phyloP scores from a whole-genome alignment of 75 land plant genomes.

The Pseudotsuga menziesii region DNA sequence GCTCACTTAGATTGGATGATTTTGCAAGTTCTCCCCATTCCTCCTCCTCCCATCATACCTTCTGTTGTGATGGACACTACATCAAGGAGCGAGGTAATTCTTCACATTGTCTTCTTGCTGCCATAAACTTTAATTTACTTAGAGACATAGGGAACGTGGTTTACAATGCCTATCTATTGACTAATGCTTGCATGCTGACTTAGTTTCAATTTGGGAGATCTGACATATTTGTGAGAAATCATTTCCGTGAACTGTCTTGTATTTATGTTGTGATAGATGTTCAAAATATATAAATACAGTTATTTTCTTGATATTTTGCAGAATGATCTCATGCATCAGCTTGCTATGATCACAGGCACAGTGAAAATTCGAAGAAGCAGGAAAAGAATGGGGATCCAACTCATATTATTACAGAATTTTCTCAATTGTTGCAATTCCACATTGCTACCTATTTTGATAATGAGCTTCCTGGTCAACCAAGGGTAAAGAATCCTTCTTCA shows the following conservation, averaged over 20 bases:
- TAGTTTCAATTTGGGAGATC: too few relatives aligned
- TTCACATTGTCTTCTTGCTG: neutral
- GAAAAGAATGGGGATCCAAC: slow-evolving; percentile 95
- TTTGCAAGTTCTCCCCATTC: slow-evolving; percentile 93
- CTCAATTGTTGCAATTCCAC: slow-evolving; percentile 93
- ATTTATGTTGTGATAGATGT: too few relatives aligned
- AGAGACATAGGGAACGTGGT: too few relatives aligned
- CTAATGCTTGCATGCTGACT: too few relatives aligned
- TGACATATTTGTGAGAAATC: too few relatives aligned
- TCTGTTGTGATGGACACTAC: slow-evolving; percentile 99
- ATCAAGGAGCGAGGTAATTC: slow-evolving; percentile 82
- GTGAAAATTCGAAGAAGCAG: slow-evolving; percentile 62
- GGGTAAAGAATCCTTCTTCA: slow-evolving; percentile 34
- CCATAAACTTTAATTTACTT: neutral
- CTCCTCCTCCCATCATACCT: slow-evolving; percentile 98
- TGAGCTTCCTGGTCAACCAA: slow-evolving; percentile 98
- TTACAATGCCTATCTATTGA: too few relatives aligned
- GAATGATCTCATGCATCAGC: slow-evolving; percentile 98
- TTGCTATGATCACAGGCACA: slow-evolving; percentile 96
- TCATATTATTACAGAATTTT: slow-evolving; percentile 89
- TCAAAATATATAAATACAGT: too few relatives aligned
- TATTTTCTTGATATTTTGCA: slow-evolving; percentile 12
- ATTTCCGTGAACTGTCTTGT: too few relatives aligned
- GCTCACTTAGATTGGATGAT: slow-evolving; percentile 99
- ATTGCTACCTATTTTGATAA: slow-evolving; percentile 98